A percentile compares a stretch with the other conserved stretches of the same genome.
Evolutionary conservation across 768 basidiomycete species (phyloP).

Genomic region (Calocybe indica): DNA sequence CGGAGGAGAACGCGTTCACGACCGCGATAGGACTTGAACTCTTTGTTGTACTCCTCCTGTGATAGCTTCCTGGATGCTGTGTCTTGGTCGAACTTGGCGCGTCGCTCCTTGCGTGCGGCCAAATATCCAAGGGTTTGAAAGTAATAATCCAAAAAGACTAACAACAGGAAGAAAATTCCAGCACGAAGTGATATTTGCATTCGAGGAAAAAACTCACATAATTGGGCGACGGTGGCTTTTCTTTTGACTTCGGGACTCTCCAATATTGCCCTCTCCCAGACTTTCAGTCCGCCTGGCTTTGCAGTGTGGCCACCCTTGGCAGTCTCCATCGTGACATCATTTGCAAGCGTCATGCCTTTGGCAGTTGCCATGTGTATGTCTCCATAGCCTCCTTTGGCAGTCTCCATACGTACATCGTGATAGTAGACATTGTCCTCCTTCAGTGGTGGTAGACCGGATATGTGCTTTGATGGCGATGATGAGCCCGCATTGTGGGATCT

Average conservation of each 20-base stretch:
- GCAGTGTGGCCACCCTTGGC: conserved; percentile 49
- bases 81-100: conserved; percentile 77
- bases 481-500: background rate
- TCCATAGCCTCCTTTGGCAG: conserved; percentile 41
- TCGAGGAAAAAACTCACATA: conserved; percentile 56
- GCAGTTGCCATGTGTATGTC: conserved; percentile 78
- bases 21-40: conserved; percentile 91
- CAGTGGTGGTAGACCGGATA: conserved; percentile 22
- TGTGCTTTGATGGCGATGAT: conserved; percentile 20
- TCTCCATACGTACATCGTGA: conserved; percentile 74
- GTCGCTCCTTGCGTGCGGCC: conserved; percentile 77
- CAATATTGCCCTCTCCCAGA: conserved; percentile 84
- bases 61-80: conserved; percentile 62
- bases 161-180: conserved; percentile 1
- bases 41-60: conserved; percentile 55
- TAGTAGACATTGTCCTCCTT: conserved; percentile 18
- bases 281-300: conserved; percentile 50
- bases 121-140: conserved; percentile 93
- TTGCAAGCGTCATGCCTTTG: conserved; percentile 43
- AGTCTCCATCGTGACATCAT: conserved; percentile 70
- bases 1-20: conserved; percentile 91
- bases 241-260: conserved; percentile 85
- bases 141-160: conserved; percentile 98
- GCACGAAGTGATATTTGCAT: conserved; percentile 5
- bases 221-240: conserved; percentile 95